Evolutionary conservation across 2,329 filamentous ascomycete species (phyloP).

Genomic region (Neophaeococcomyces mojaviensis): DNA sequence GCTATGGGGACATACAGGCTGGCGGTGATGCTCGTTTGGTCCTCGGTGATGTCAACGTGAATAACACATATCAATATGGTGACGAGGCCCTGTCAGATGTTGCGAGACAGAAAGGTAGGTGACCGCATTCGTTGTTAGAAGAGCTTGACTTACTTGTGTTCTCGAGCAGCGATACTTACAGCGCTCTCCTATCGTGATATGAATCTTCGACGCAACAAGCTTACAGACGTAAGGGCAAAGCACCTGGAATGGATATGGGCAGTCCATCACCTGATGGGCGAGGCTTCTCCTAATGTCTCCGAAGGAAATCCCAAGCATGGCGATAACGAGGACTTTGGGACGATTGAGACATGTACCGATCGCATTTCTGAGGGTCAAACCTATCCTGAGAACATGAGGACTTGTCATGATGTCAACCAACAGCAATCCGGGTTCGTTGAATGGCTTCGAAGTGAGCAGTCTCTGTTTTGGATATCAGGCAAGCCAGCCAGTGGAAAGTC

Average conservation of each 20-base stretch:
- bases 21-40: background rate
- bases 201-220: too few relatives aligned
- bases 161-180: background rate
- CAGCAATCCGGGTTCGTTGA: background rate
- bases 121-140: background rate
- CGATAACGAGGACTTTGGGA: background rate
- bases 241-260: constrained; percentile 1
- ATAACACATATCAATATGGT: background rate
- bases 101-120: background rate
- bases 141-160: background rate
- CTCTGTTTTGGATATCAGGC: constrained; percentile 35
- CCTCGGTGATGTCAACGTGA: background rate
- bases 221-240: background rate
- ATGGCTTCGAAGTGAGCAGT: constrained; percentile 37
- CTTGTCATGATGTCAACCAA: too few relatives aligned
- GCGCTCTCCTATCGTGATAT: too few relatives aligned
- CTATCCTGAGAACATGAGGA: too few relatives aligned
- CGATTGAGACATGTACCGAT: too few relatives aligned
- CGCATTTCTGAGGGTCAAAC: too few relatives aligned
- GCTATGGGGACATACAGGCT: background rate
- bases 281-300: too few relatives aligned
- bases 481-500: constrained; percentile 38
- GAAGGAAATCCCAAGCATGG: background rate
- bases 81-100: background rate
- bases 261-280: background rate